A percentile compares a stretch with the other conserved stretches of the same genome.
Conservation (phyloP, 495 filamentous ascomycete genomes). For the Neurospora cerealis region DNA sequence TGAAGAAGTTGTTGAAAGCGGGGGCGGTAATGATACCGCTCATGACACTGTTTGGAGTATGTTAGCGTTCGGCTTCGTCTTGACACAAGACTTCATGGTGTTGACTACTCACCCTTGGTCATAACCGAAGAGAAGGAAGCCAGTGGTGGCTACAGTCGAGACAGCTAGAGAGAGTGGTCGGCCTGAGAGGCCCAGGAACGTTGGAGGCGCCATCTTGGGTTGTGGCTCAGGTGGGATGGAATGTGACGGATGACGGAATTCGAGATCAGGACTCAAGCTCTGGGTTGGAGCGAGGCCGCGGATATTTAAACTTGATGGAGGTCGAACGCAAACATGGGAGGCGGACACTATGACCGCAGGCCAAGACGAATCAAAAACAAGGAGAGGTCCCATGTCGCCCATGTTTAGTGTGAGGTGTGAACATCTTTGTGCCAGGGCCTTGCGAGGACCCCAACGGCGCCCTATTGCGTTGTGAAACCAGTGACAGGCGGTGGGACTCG, state of each 20-base stretch:
- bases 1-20: constrained; percentile 61
- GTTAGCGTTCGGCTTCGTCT: background rate
- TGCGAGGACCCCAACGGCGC: background rate
- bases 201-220: constrained; percentile 30
- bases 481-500: background rate
- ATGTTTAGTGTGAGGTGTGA: background rate
- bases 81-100: background rate
- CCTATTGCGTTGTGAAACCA: background rate
- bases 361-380: background rate
- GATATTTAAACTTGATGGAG: background rate
- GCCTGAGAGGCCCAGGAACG: constrained; percentile 55
- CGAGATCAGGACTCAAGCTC: background rate
- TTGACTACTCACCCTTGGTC: constrained; percentile 41
- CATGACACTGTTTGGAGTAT: constrained; percentile 41
- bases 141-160: constrained; percentile 59
- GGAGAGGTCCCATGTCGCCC: background rate
- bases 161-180: constrained; percentile 51
- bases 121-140: constrained; percentile 67
- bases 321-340: background rate
- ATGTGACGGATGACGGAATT: background rate
- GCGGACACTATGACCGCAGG: background rate
- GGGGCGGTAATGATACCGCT: constrained; percentile 67
- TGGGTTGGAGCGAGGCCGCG: background rate
- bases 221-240: background rate
- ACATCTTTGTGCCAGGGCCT: background rate